Conservation (phyloP, 371 early-diverging fungal species). For the Mortierella sp. region DNA sequence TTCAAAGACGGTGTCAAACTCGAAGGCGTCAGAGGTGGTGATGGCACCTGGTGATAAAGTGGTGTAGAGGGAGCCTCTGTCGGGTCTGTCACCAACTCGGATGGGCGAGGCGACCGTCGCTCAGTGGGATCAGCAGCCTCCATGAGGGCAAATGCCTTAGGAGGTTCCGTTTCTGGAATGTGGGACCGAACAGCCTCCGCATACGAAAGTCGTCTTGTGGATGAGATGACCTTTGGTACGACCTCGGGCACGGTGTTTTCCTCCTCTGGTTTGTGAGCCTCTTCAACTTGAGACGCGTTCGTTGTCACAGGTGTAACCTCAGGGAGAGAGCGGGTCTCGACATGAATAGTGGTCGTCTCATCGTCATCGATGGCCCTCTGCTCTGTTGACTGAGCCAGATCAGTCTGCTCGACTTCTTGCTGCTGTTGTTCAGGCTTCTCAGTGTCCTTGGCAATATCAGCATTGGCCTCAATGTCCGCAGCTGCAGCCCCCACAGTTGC, state of each 20-base stretch:
- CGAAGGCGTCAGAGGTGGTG: slow-evolving; percentile 40
- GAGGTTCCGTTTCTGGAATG: not conserved
- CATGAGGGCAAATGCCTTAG: not conserved
- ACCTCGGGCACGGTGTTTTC: not conserved
- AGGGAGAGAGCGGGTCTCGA: not conserved
- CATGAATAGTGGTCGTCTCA: not conserved
- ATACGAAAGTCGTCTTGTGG: not conserved
- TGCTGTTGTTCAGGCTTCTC: not conserved
- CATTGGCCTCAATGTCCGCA: not conserved
- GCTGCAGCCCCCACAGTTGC: not conserved
- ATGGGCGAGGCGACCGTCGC: not conserved
- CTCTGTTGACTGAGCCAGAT: too few species aligned
- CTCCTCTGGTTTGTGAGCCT: not conserved
- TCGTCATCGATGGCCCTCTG: not conserved
- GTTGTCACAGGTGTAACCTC: not conserved
- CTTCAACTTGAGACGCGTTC: not conserved
- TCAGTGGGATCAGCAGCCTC: slow-evolving; percentile 5
- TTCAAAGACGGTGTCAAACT: not conserved
- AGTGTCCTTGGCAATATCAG: not conserved
- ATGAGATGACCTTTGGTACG: too few species aligned
- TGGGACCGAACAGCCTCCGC: not conserved
- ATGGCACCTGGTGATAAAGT: slow-evolving; percentile 26
- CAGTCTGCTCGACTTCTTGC: not conserved
- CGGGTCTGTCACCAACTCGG: not conserved
- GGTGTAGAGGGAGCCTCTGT: not conserved